Evolutionary conservation across 352 stramenopile species (phyloP), one percentile per base, ranked within the genome.

Genomic region (Stramenopiles sp.): DNA sequence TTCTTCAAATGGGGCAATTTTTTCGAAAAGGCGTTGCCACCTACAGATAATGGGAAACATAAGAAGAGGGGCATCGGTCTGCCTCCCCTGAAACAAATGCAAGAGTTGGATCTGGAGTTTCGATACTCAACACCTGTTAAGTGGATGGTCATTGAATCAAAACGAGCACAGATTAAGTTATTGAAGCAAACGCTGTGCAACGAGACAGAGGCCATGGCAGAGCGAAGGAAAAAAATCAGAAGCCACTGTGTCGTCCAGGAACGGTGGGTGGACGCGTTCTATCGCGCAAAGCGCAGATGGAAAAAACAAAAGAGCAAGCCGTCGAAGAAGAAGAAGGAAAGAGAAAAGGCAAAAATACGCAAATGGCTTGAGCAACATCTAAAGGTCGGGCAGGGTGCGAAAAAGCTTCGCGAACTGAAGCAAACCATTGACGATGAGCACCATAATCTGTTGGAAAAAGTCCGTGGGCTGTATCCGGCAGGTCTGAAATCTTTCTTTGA

Each of bases 1-100:
- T 53, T 53, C 43, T 53, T 53, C 43, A 53, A 53, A 53, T 53
- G 43, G 43, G 43, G 43, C 43, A 53, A 53, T 25, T 53, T 53
- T 53, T 53, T 53, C 43, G 43, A 53, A 53, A 53, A 53, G 12
- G 43, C 43, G 12, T 53, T 53, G 43, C 43, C 43, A 18, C 12
- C 12, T 18, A 25, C 43, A 18, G 43, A 25, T 12, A 18, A 12
- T 53, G 43, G 43, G 12, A 53, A 53, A 53, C n/a, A n/a, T n/a
- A n/a, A n/a, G n/a, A n/a, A n/a, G n/a, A n/a, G n/a, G n/a, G 25
- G 25, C 12, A 25, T 53, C 25, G 43, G 43, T 25, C 43, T 53
- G 43, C 43, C 43, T 53, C 43, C 43, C 12, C 25, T 12, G 43
- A 53, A 53, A 53, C 12, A 53, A 53, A 12, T 53, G 43, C 43